These are phyloP conservation scores for Ogataea ramenticola DNA, from an alignment of 805 yeast genomes.

Conservation along the genomic window DNA sequence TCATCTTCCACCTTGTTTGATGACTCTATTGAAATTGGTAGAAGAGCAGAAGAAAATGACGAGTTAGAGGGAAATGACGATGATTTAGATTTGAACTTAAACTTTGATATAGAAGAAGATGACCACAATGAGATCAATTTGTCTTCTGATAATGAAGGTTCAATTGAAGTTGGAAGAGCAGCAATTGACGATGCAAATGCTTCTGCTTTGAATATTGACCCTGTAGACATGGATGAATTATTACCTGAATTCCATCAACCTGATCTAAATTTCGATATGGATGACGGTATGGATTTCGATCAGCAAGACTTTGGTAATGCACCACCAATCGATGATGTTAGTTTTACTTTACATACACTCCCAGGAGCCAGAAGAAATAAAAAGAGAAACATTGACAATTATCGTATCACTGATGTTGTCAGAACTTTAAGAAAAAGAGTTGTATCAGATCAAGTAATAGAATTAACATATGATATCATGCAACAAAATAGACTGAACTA, in stretches of 20 bases:
- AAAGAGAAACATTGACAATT: neutral
- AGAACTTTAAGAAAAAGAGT: conserved; percentile 41
- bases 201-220: conserved; percentile 5
- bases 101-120: conserved; percentile 26
- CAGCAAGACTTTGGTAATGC: neutral
- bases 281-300: conserved; percentile 3
- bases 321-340: neutral
- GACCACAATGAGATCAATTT: conserved; percentile 1
- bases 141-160: conserved; percentile 26
- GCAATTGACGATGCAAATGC: conserved; percentile 16
- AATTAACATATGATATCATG: conserved; percentile 34
- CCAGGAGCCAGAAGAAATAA: conserved; percentile 1
- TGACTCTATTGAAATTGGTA: conserved; percentile 60
- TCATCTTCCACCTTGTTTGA: conserved; percentile 26
- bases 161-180: conserved; percentile 51
- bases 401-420: conserved; percentile 34
- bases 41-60: conserved; percentile 33
- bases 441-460: conserved; percentile 36
- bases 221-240: conserved; percentile 32
- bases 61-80: conserved; percentile 22
- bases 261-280: conserved; percentile 11
- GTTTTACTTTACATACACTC: conserved; percentile 1
- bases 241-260: conserved; percentile 25
- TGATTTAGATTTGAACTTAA: conserved; percentile 24
- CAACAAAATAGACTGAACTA: conserved; percentile 23